Percentiles rank a stretch among this genome's conserved stretches.
These are phyloP conservation scores for Thraustotheca clavata DNA, from an alignment of 352 stramenopile genomes.

Conservation along the genomic window DNA sequence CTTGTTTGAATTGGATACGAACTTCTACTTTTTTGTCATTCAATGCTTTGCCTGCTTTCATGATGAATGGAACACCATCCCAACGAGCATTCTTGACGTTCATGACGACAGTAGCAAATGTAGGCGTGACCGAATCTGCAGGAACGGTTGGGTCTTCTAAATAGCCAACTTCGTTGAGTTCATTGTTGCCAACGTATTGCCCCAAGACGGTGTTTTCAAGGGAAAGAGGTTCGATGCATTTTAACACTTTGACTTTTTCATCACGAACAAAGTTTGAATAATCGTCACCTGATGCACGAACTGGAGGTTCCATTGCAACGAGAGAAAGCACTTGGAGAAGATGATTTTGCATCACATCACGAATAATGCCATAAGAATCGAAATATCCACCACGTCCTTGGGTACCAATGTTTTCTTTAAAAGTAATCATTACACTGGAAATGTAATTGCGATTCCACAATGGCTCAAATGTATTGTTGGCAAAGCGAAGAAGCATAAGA, in stretches of 20 bases:
- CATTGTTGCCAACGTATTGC: constrained; percentile 90
- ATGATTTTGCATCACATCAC: constrained; percentile 99
- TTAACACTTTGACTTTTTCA: constrained; percentile 97
- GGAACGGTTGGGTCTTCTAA: constrained; percentile 93
- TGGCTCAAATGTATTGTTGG: constrained; percentile 95
- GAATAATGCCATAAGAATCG: constrained; percentile 97
- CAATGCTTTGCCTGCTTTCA: constrained; percentile 98
- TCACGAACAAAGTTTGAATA: constrained; percentile 92
- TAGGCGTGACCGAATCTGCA: constrained; percentile 89
- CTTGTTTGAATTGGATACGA: constrained; percentile 94
- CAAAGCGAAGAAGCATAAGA: constrained; percentile 93
- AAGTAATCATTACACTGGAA: constrained; percentile 94
- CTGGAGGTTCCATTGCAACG: constrained; percentile 93
- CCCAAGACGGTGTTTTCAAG: constrained; percentile 94
- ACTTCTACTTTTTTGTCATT: constrained; percentile 97
- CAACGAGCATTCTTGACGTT: constrained; percentile 94
- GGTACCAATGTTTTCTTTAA: constrained; percentile 97
- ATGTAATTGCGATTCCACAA: constrained; percentile 97
- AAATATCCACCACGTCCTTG: constrained; percentile 96
- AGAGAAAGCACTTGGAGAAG: constrained; percentile 97
- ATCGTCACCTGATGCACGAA: constrained; percentile 76
- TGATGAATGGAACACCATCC: constrained; percentile 97
- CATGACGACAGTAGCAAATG: constrained; percentile 85
- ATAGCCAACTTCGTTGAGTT: constrained; percentile 83
- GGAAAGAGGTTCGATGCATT: constrained; percentile 90